phyloP scores from a whole-genome alignment of 371 early-diverging fungal species.

The Mucor piriformis region DNA sequence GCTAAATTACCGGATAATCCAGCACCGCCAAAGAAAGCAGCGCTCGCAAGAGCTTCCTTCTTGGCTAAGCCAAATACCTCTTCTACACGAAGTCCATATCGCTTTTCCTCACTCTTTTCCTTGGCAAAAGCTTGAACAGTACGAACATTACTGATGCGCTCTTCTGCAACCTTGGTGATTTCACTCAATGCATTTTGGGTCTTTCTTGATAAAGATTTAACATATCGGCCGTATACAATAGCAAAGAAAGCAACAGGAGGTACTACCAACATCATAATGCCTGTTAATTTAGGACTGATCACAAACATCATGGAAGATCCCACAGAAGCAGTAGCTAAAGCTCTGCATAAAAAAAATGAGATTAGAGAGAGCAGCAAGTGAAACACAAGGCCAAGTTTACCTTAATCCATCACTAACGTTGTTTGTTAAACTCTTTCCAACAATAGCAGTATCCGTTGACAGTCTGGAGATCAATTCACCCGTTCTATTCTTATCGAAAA shows the following conservation, averaged over 20 bases:
- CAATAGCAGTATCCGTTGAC: slow-evolving; percentile 73
- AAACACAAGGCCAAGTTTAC: too few relatives aligned
- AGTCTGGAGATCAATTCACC: slow-evolving; percentile 83
- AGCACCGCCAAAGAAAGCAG: slow-evolving; percentile 76
- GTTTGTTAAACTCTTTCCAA: slow-evolving; percentile 78
- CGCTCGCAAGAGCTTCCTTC: slow-evolving; percentile 74
- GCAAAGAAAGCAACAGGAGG: slow-evolving; percentile 77
- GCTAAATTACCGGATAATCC: slow-evolving; percentile 79
- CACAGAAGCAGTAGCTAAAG: slow-evolving; percentile 57
- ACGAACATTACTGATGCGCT: slow-evolving; percentile 70
- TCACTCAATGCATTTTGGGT: slow-evolving; percentile 77
- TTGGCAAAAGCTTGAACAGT: slow-evolving; percentile 81
- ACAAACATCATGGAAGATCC: slow-evolving; percentile 76
- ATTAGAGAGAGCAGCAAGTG: too few relatives aligned
- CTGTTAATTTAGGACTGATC: slow-evolving; percentile 69
- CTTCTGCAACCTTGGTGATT: slow-evolving; percentile 77
- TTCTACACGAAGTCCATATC: slow-evolving; percentile 58
- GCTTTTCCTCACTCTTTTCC: slow-evolving; percentile 60
- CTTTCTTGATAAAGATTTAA: slow-evolving; percentile 63
- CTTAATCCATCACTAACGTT: slow-evolving; percentile 83
- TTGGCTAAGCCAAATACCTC: slow-evolving; percentile 66
- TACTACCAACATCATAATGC: slow-evolving; percentile 77
- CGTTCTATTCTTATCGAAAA: slow-evolving; percentile 75
- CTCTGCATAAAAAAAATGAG: slow-evolving; percentile 23
- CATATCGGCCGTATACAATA: slow-evolving; percentile 73